These are phyloP conservation scores for Agaricus subrufescens DNA, from an alignment of 768 basidiomycete genomes.

Conservation along the genomic window DNA sequence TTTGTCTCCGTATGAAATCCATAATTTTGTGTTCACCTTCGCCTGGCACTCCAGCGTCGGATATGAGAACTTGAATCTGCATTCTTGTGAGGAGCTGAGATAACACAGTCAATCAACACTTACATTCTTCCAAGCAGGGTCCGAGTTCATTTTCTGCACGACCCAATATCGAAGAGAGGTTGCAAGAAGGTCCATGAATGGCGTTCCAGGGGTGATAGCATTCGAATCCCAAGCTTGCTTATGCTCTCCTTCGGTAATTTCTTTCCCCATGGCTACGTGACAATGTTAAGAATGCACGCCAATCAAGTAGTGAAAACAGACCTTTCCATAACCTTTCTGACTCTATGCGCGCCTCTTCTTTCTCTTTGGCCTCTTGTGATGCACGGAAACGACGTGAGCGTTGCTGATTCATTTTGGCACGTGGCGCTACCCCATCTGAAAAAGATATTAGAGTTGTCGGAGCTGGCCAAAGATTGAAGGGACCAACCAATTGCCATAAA, in stretches of 20 bases:
- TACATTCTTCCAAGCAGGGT: constrained; percentile 94
- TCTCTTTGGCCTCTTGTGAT: constrained; percentile 91
- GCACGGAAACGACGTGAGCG: constrained; percentile 94
- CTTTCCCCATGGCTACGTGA: constrained; percentile 84
- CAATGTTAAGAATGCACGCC: neutral
- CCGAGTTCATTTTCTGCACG: constrained; percentile 88
- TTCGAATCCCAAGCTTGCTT: constrained; percentile 96
- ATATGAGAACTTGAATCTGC: constrained; percentile 93
- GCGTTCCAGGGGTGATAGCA: constrained; percentile 98
- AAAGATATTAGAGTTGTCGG: neutral
- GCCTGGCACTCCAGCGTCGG: constrained; percentile 94
- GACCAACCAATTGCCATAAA: constrained; percentile 96
- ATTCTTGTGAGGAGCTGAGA: constrained; percentile 1
- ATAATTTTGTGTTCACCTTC: constrained; percentile 99
- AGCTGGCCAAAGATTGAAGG: neutral
- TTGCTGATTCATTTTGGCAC: constrained; percentile 99
- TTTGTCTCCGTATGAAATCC: constrained; percentile 93
- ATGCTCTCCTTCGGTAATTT: constrained; percentile 73
- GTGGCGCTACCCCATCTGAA: constrained; percentile 91
- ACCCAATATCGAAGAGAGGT: constrained; percentile 93
- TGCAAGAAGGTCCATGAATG: constrained; percentile 95
- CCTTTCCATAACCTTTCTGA: constrained; percentile 85
- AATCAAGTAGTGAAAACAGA: constrained; percentile 22
- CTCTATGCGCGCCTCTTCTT: constrained; percentile 82
- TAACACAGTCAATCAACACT: constrained; percentile 18